Percentiles rank a stretch among this genome's conserved stretches.
phyloP scores from a whole-genome alignment of 208 protist species.

The Crithidia acanthocephali region DNA sequence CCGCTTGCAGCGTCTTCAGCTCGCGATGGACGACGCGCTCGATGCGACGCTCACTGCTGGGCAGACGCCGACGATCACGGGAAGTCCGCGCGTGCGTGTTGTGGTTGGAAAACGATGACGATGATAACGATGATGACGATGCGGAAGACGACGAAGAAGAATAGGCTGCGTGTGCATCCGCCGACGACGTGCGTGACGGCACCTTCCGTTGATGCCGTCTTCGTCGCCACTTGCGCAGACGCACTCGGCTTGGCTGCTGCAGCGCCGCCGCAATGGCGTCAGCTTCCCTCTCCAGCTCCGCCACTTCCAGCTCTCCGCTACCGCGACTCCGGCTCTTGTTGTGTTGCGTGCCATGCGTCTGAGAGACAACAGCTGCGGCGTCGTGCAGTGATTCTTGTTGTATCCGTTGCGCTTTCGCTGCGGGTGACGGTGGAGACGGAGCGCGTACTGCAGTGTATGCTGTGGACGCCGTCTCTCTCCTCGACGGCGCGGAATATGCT shows the following conservation, averaged over 20 bases:
- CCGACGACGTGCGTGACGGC: background rate
- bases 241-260: background rate
- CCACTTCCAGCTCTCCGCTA: background rate
- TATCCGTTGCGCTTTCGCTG: too few species aligned
- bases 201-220: background rate
- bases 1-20: slow-evolving; percentile 19
- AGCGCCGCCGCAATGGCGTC: background rate
- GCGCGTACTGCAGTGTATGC: too few species aligned
- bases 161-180: background rate
- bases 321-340: background rate
- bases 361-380: background rate
- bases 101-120: too few species aligned
- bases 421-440: too few species aligned
- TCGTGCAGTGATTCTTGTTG: too few species aligned
- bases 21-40: slow-evolving; percentile 17
- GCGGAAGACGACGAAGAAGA: background rate
- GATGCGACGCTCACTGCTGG: background rate
- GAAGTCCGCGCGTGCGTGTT: background rate
- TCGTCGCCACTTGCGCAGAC: background rate
- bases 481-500: background rate
- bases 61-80: background rate
- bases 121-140: background rate
- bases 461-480: background rate
- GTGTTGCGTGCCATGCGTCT: background rate
- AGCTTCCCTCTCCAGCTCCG: slow-evolving; percentile 8